A percentile compares a stretch with the other conserved stretches of the same genome.
Evolutionary conservation across 192 early-diverging fungal species (phyloP).

Genomic region (Glomus cerebriforme): DNA sequence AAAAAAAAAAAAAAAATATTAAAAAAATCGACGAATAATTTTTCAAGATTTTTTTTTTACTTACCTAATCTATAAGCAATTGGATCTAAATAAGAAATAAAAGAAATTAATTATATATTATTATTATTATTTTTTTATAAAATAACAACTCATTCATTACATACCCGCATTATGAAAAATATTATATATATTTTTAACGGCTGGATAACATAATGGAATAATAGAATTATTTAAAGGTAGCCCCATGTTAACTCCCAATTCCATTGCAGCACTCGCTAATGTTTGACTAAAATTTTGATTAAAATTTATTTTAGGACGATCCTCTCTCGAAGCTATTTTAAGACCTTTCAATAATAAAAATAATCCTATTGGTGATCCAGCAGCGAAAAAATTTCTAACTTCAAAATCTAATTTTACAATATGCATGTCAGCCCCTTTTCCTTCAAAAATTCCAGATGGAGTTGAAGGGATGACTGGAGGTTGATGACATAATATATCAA

Average conservation of each 20-base stretch:
- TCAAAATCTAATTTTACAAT: conserved; percentile 61
- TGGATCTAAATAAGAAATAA: conserved; percentile 41
- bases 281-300: background rate
- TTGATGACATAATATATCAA: conserved; percentile 78
- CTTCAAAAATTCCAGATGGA: conserved; percentile 37
- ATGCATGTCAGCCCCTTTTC: conserved; percentile 34
- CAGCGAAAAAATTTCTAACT: conserved; percentile 76
- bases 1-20: background rate
- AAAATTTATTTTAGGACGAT: background rate
- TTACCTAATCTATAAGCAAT: conserved; percentile 62
- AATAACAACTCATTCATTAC: background rate
- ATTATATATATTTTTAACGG: conserved; percentile 75
- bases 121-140: background rate
- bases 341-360: conserved; percentile 76
- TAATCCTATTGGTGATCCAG: conserved; percentile 74
- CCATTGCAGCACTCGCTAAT: background rate
- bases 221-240: conserved; percentile 34
- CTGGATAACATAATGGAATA: conserved; percentile 55
- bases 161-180: conserved; percentile 66
- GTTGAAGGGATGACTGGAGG: conserved; percentile 47
- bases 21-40: background rate
- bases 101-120: background rate
- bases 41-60: background rate
- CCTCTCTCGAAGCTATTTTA: conserved; percentile 57
- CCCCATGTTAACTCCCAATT: conserved; percentile 28